Evolutionary conservation across 164 flowering plant genomes (phyloP), one percentile per base, ranked within the genome.

Genomic region (Saururus chinensis): DNA sequence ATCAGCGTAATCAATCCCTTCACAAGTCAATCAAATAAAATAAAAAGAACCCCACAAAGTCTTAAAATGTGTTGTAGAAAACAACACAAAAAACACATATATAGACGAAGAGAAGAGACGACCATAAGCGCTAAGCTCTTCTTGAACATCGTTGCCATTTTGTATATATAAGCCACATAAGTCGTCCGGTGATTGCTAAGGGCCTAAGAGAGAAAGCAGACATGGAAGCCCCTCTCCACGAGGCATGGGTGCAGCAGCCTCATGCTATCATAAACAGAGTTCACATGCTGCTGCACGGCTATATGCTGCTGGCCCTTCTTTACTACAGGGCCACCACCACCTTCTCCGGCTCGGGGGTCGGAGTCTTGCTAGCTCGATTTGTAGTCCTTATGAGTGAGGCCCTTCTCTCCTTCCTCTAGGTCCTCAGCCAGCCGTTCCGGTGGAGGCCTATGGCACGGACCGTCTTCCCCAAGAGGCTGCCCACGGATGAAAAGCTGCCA

Each of bases 361-460:
- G 19, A 1, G 56, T 37, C 9, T 9, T 30, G 20, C 40, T 72
- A 0, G 60, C 80, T 30, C 74, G 81, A 77, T 55, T 68, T 41
- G 41, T 82, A 9, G 55, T 80, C 57, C 71, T 77, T n/a, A 37
- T 64, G 24, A 62, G 82, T 7, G 88, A 86, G 76, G 40, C 82
- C 19, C 9, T 78, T 0, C 73, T 79, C 23, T 70, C 82, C 42
- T 74, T 84, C 64, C 13, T 76, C 8, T 83, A 85, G 84, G 23
- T 78, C 26, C 70, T 79, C 11, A 20, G 21, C 42, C 80, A 70
- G 54, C 75, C 83, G 9, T 79, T 0, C 59, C 65, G 76, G 13
- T 83, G 81, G 82, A 63, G 82, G 14, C 86, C 83, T 9, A 72
- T 84, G 37, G 53, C 77, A 3, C 80, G 85, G 0, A 66, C 81